Evolutionary conservation across 2,329 filamentous ascomycete genomes (phyloP).

Genomic region (Sporothrix luriei): DNA sequence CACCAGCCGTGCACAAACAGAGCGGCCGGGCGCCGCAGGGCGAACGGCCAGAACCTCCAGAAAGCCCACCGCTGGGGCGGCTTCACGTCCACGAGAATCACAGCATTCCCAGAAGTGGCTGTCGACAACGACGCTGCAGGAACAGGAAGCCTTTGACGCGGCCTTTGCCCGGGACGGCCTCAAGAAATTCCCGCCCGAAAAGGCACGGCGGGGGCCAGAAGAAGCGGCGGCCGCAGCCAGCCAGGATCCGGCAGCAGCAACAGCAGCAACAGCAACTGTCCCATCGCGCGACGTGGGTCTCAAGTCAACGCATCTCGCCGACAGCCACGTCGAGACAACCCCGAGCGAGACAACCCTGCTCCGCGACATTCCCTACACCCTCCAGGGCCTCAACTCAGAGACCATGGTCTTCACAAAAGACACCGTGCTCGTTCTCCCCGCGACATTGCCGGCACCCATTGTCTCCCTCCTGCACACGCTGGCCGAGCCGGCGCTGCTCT

Average conservation of each 20-base stretch:
- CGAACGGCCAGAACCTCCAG: not conserved
- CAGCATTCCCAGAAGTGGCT: not conserved
- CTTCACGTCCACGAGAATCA: not conserved
- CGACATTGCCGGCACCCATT: slow-evolving; percentile 78
- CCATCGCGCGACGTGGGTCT: slow-evolving; percentile 51
- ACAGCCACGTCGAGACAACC: slow-evolving; percentile 59
- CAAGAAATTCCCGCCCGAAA: slow-evolving; percentile 49
- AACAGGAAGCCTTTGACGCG: slow-evolving; percentile 55
- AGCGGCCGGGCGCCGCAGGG: slow-evolving; percentile 11
- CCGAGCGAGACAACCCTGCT: slow-evolving; percentile 68
- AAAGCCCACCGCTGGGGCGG: not conserved
- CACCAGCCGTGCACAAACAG: slow-evolving; percentile 36
- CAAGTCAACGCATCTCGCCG: slow-evolving; percentile 60
- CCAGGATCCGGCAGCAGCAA: slow-evolving; percentile 38
- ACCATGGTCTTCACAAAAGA: slow-evolving; percentile 75
- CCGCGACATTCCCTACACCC: slow-evolving; percentile 84
- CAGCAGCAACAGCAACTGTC: slow-evolving; percentile 28
- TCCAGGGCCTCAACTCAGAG: slow-evolving; percentile 88
- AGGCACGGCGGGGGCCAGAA: slow-evolving; percentile 45
- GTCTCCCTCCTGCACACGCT: slow-evolving; percentile 85
- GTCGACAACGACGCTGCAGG: slow-evolving; percentile 44
- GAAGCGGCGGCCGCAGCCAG: slow-evolving; percentile 38
- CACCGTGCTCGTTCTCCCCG: slow-evolving; percentile 72
- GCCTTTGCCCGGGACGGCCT: slow-evolving; percentile 59
- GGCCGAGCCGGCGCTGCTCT: slow-evolving; percentile 91